Conservation (phyloP, 139 green algal genomes). For the Chlamydomonas asymmetrica region DNA sequence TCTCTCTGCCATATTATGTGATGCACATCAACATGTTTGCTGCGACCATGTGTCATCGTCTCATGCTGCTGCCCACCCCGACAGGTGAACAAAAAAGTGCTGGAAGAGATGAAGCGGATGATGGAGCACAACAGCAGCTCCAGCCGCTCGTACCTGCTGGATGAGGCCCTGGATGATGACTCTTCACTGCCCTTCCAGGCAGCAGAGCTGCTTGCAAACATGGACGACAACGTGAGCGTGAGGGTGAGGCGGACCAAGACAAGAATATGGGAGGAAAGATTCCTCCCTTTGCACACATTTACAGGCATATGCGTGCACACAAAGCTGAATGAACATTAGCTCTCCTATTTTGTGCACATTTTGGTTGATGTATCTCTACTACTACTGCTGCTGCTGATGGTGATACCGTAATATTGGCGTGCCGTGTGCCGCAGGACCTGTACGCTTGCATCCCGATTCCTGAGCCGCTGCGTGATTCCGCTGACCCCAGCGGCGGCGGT, state of each 20-base stretch:
- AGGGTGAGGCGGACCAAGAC: neutral
- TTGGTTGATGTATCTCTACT: neutral
- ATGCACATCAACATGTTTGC: too few relatives aligned
- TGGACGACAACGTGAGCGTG: conserved; percentile 58
- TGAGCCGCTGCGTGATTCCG: conserved; percentile 52
- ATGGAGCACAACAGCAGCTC: conserved; percentile 65
- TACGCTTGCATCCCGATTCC: conserved; percentile 68
- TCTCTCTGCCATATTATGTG: too few relatives aligned
- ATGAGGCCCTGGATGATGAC: conserved; percentile 98
- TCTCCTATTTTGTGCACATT: neutral
- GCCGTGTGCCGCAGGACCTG: conserved; percentile 61
- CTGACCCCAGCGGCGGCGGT: too few relatives aligned
- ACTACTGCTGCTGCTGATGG: neutral
- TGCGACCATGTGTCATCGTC: too few relatives aligned
- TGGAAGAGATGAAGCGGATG: conserved; percentile 91
- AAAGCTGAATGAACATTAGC: neutral
- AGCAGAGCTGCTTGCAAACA: conserved; percentile 42
- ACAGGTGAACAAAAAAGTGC: conserved; percentile 63
- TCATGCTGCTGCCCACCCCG: too few relatives aligned
- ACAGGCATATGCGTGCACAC: neutral
- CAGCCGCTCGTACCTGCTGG: conserved; percentile 93
- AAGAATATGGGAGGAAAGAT: neutral
- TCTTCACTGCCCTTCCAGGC: conserved; percentile 81
- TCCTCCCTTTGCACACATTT: neutral
- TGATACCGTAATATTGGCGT: neutral